phyloP scores from a whole-genome alignment of 441 rosid genomes.

The Adansonia gregorii region DNA sequence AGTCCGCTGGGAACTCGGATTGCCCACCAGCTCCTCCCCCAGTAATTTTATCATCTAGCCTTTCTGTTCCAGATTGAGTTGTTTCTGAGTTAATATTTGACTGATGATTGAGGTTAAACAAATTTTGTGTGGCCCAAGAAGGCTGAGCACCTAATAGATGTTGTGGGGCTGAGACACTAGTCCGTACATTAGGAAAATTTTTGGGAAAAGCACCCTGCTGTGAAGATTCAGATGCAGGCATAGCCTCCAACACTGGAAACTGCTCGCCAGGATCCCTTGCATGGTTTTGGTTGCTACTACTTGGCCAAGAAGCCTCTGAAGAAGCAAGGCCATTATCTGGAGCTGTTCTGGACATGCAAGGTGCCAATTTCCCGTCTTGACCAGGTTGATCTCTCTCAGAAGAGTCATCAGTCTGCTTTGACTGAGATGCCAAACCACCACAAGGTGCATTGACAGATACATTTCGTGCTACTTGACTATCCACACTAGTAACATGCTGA shows the following conservation, averaged over 20 bases:
- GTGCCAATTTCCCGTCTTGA: slow-evolving; percentile 36
- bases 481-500: slow-evolving; percentile 37
- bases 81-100: slow-evolving; percentile 44
- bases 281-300: slow-evolving; percentile 34
- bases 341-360: slow-evolving; percentile 33
- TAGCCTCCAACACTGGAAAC: slow-evolving; percentile 54
- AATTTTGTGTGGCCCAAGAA: slow-evolving; percentile 38
- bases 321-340: slow-evolving; percentile 35
- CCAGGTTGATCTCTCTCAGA: slow-evolving; percentile 46
- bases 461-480: slow-evolving; percentile 38
- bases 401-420: slow-evolving; percentile 44
- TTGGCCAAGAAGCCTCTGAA: slow-evolving; percentile 37
- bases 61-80: slow-evolving; percentile 42
- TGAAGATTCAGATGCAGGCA: slow-evolving; percentile 41
- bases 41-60: slow-evolving; percentile 42
- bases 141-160: slow-evolving; percentile 45
- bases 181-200: slow-evolving; percentile 41
- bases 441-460: slow-evolving; percentile 42
- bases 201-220: slow-evolving; percentile 46
- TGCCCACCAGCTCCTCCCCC: slow-evolving; percentile 41
- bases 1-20: slow-evolving; percentile 43
- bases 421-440: slow-evolving; percentile 45
- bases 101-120: slow-evolving; percentile 38
- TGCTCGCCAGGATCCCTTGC: slow-evolving; percentile 45
- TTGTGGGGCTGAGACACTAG: slow-evolving; percentile 45